Conservation (phyloP, 805 yeast genomes). For the Candida taoyuanica region DNA sequence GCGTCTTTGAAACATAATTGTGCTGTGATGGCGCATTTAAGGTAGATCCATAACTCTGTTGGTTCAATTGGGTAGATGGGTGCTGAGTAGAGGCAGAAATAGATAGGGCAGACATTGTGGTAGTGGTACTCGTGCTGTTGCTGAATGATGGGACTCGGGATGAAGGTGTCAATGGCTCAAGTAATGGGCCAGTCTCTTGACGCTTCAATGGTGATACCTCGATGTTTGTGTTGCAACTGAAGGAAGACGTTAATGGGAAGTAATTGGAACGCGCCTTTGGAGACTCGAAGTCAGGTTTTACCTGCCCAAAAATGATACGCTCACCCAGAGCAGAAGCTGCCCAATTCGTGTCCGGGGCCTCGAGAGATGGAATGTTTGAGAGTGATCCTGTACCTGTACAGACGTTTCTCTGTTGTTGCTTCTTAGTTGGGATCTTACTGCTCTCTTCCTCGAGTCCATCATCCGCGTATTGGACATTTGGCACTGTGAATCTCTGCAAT, state of each 20-base stretch:
- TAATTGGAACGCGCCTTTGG: slow-evolving; percentile 14
- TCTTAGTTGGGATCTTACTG: slow-evolving; percentile 21
- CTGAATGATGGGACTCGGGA: slow-evolving; percentile 14
- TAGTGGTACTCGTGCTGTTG: slow-evolving; percentile 1
- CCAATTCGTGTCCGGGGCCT: slow-evolving; percentile 39
- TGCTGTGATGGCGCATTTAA: neutral
- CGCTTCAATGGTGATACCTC: slow-evolving; percentile 58
- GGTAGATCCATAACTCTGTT: neutral
- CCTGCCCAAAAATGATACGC: slow-evolving; percentile 30
- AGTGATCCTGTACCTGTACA: slow-evolving; percentile 20
- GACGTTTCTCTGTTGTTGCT: slow-evolving; percentile 14
- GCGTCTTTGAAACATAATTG: slow-evolving; percentile 33
- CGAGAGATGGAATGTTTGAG: slow-evolving; percentile 31
- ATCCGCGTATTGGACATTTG: slow-evolving; percentile 9
- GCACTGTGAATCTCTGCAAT: slow-evolving; percentile 20
- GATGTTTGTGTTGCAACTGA: slow-evolving; percentile 60
- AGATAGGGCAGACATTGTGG: neutral
- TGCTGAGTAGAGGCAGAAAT: neutral
- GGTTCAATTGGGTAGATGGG: neutral
- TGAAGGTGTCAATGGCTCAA: slow-evolving; percentile 62
- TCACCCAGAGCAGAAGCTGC: slow-evolving; percentile 39
- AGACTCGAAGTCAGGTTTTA: slow-evolving; percentile 14
- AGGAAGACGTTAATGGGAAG: slow-evolving; percentile 48
- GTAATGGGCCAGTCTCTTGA: slow-evolving; percentile 58
- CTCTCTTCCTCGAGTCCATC: slow-evolving; percentile 14